These are phyloP conservation scores for Flaveria ramosissima DNA, from an alignment of 129 eudicot species.

Conservation along the genomic window DNA sequence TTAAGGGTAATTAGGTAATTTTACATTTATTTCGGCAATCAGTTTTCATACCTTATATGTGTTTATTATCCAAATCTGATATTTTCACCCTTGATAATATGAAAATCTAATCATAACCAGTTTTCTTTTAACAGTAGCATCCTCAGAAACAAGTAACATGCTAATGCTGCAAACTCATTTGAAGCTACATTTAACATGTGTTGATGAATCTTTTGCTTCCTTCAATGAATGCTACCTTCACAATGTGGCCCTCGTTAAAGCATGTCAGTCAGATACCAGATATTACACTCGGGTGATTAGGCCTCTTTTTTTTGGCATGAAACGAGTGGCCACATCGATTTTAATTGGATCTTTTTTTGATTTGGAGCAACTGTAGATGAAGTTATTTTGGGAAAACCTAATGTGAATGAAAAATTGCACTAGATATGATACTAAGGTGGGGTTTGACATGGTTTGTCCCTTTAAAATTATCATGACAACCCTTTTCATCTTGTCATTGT, in stretches of 20 bases:
- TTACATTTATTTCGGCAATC: not conserved
- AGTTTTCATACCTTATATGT: not conserved
- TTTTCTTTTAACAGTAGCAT: not conserved
- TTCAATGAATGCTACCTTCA: not conserved
- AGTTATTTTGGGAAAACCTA: constrained; percentile 7
- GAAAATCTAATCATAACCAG: not conserved
- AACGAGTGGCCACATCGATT: not conserved
- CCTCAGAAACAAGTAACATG: not conserved
- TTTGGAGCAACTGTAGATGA: not conserved
- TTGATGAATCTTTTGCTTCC: not conserved
- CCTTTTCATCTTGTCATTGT: constrained; percentile 34
- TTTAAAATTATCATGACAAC: constrained; percentile 28
- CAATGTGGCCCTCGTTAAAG: constrained; percentile 18
- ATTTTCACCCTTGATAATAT: no score
- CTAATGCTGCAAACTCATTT: not conserved
- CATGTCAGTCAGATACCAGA: not conserved
- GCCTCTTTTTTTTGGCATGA: not conserved
- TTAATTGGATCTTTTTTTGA: not conserved
- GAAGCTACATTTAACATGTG: constrained; percentile 1
- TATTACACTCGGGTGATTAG: not conserved
- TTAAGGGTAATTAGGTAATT: not conserved
- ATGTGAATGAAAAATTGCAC: constrained; percentile 21
- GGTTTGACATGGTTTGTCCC: no score
- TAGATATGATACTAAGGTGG: constrained; percentile 12
- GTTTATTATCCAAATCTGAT: not conserved